These are phyloP conservation scores for Pythium rhizo-oryzae DNA, from an alignment of 352 stramenopile genomes.

Conservation along the genomic window DNA sequence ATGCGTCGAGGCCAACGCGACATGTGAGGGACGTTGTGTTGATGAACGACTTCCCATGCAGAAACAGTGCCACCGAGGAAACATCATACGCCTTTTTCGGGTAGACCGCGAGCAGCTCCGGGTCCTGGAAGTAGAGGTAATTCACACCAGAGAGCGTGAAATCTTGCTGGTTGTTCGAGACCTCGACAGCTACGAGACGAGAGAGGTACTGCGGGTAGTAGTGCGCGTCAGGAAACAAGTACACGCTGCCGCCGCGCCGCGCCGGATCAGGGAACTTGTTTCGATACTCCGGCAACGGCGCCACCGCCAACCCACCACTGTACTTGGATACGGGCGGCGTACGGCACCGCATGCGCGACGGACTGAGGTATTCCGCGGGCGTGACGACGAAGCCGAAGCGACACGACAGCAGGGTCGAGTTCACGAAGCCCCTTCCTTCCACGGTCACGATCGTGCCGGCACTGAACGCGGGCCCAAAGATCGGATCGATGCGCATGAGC, in stretches of 20 bases:
- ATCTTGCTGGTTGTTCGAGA: conserved; percentile 96
- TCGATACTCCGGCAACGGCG: conserved; percentile 74
- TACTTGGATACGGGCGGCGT: conserved; percentile 70
- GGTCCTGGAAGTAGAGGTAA: conserved; percentile 93
- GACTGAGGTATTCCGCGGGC: conserved; percentile 81
- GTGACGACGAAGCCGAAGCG: conserved; percentile 87
- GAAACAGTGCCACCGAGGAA: conserved; percentile 55
- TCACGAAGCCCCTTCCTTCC: conserved; percentile 88
- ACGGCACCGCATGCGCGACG: conserved; percentile 81
- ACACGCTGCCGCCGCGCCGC: conserved; percentile 47
- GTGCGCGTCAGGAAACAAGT: conserved; percentile 81
- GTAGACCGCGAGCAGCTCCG: conserved; percentile 63
- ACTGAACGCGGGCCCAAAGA: conserved; percentile 82
- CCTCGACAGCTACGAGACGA: conserved; percentile 91
- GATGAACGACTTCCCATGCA: conserved; percentile 84
- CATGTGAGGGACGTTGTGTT: conserved; percentile 93
- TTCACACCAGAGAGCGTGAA: conserved; percentile 91
- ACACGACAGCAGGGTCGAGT: conserved; percentile 83
- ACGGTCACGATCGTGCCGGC: conserved; percentile 88
- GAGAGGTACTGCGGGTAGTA: conserved; percentile 89
- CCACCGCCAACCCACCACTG: conserved; percentile 54
- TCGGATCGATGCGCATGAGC: conserved; percentile 77
- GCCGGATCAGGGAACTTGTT: conserved; percentile 62
- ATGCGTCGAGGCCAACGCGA: conserved; percentile 80
- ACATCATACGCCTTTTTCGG: conserved; percentile 60